Evolutionary conservation across 2,329 filamentous ascomycete species (phyloP), one percentile per base, ranked within the genome.

Genomic region (Colletotrichum sp.): DNA sequence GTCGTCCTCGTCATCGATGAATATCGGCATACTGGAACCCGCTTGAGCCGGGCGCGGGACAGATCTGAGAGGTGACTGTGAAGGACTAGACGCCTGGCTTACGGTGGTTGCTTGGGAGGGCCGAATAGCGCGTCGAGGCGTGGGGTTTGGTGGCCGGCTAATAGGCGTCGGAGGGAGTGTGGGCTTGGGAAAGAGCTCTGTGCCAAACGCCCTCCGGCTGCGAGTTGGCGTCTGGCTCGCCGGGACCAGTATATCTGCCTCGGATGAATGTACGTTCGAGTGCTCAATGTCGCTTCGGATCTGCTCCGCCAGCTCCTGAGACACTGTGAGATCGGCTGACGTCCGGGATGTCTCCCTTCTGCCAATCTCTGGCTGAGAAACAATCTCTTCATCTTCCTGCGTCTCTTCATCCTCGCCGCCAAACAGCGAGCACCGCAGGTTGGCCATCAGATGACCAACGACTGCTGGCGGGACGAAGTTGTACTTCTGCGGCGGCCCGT

Each of bases 391-490:
- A 10, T 76, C 69, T 3, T 74, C 73, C 9, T 79, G 77, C 8
- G 78, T 75, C 10, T 75, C 70, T 10, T 76, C 70, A 6, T 82
- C 80, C 34, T 80, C 79, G 0, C 80, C 78, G 7, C 80, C 77
- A 71, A 92, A 87, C 1, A 92, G 80, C 7, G 89, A 88, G 55
- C 87, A 87, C 18, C 88, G 85, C 39, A 93, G 80, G 74, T 93
- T 93, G 68, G 87, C 90, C 60, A 93, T 86, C 15, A 93, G 82
- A 77, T 90, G 87, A 8, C 90, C 90, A 1, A 91, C 87, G 2
- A 91, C 87, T 3, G 89, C 90, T 3, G 91, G 91, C 3, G 89
- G 89, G 1, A 93, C 81, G 77, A 89, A 91, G 4, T 83, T 82
- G 75, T 89, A 92, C 66, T 87, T 88, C 30, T 86, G 84, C n/a